Conservation (phyloP, 495 filamentous ascomycete genomes). For the Neurospora africana region DNA sequence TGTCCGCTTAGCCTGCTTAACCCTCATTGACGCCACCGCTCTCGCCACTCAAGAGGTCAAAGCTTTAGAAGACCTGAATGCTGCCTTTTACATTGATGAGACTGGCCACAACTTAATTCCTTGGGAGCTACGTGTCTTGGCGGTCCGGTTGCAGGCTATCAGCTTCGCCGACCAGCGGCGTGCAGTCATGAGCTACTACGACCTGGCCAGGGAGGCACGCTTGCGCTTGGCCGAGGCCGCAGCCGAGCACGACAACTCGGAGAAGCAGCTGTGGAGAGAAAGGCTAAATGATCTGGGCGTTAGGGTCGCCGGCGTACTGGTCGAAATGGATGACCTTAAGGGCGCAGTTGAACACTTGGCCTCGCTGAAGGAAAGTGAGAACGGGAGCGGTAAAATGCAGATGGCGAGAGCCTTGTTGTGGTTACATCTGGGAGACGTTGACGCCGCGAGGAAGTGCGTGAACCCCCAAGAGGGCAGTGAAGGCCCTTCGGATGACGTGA, state of each 20-base stretch:
- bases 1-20: conserved; percentile 71
- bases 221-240: conserved; percentile 32
- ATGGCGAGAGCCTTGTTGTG: conserved; percentile 53
- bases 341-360: conserved; percentile 61
- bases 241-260: conserved; percentile 29
- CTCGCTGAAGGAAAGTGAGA: conserved; percentile 24
- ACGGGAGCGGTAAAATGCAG: conserved; percentile 21
- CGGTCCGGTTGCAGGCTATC: conserved; percentile 71
- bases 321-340: conserved; percentile 84
- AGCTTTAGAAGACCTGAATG: conserved; percentile 68
- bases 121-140: conserved; percentile 77
- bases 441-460: conserved; percentile 48
- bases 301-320: conserved; percentile 63
- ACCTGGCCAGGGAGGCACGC: conserved; percentile 69
- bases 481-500: conserved; percentile 6
- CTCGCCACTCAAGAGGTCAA: conserved; percentile 82
- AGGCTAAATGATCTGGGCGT: conserved; percentile 67
- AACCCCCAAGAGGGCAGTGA: conserved; percentile 8
- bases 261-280: conserved; percentile 51
- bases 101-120: conserved; percentile 53
- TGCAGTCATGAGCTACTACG: conserved; percentile 80
- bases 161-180: conserved; percentile 75
- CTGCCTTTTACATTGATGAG: conserved; percentile 51
- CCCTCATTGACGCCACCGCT: conserved; percentile 53
- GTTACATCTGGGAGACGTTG: conserved; percentile 65